These are phyloP conservation scores for Aphanocladium album DNA, from an alignment of 2,329 filamentous ascomycete genomes.

Conservation along the genomic window DNA sequence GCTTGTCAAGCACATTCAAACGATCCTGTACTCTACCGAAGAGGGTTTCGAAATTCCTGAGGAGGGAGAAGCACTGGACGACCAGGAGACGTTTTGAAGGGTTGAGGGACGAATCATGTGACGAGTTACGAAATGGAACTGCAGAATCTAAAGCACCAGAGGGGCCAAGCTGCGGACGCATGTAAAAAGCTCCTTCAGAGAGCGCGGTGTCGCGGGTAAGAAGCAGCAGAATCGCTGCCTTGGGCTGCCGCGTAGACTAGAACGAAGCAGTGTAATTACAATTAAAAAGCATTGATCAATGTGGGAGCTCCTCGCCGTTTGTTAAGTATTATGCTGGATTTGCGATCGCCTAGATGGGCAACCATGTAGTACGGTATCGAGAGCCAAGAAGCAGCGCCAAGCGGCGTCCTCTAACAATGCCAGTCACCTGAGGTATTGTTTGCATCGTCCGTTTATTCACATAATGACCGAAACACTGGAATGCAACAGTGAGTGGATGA, in stretches of 20 bases:
- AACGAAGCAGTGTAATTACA: slow-evolving; percentile 11
- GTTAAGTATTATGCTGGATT: too few relatives aligned
- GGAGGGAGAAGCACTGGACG: slow-evolving; percentile 65
- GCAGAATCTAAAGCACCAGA: slow-evolving; percentile 4
- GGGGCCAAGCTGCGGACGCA: not conserved
- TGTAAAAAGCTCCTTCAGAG: not conserved
- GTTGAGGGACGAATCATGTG: not conserved
- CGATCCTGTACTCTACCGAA: slow-evolving; percentile 95
- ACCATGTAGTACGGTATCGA: too few relatives aligned
- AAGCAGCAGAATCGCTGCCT: not conserved
- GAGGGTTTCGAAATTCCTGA: slow-evolving; percentile 85
- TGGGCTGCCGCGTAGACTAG: not conserved
- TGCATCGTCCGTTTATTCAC: not conserved
- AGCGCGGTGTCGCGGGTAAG: not conserved
- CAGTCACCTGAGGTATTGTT: too few relatives aligned
- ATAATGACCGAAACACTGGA: too few relatives aligned
- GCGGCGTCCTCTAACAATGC: too few relatives aligned
- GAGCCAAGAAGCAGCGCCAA: too few relatives aligned
- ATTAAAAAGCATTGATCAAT: slow-evolving; percentile 6
- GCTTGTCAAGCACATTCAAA: slow-evolving; percentile 92
- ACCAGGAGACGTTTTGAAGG: slow-evolving; percentile 72
- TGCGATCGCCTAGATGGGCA: too few relatives aligned
- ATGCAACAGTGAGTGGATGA: too few relatives aligned
- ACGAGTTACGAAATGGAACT: slow-evolving; percentile 9
- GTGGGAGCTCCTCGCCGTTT: not conserved